Evolutionary conservation across 768 basidiomycete genomes (phyloP).

Genomic region (Nidularia sp.): DNA sequence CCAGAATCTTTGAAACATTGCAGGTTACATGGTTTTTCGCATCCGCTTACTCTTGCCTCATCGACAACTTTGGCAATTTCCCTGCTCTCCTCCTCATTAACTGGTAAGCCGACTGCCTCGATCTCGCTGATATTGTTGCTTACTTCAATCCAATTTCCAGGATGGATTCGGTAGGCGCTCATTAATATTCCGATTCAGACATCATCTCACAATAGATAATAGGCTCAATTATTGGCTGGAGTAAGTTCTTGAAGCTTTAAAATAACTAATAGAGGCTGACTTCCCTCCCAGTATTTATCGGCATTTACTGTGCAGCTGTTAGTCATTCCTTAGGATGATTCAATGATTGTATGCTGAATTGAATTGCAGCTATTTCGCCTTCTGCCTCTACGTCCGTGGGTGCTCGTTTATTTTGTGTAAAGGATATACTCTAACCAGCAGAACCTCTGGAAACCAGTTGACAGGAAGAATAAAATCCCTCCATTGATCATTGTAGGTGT

Average conservation of each 20-base stretch:
- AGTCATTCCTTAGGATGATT: neutral
- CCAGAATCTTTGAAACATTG: conserved; percentile 12
- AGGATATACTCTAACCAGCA: neutral
- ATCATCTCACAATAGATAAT: neutral
- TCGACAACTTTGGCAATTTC: conserved; percentile 14
- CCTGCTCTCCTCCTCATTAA: conserved; percentile 5
- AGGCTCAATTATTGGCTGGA: neutral
- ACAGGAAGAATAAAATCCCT: conserved; percentile 9
- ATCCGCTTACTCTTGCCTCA: conserved; percentile 12
- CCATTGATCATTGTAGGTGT: conserved; percentile 12
- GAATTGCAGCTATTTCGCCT: conserved; percentile 12
- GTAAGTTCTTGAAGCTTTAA: neutral
- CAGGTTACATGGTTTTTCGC: conserved; percentile 12
- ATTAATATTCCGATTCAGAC: neutral
- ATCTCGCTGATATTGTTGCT: neutral
- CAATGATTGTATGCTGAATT: neutral
- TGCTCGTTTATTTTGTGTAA: neutral
- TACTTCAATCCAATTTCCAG: neutral
- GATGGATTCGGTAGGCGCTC: neutral
- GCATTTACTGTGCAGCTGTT: conserved; percentile 14
- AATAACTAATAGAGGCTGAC: neutral
- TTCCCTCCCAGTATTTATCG: conserved; percentile 10
- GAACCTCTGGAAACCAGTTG: conserved; percentile 4
- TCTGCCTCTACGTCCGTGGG: conserved; percentile 9
- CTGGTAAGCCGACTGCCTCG: conserved; percentile 5